Conservation (phyloP, 2,329 filamentous ascomycete genomes). For the Exophiala calicioides region DNA sequence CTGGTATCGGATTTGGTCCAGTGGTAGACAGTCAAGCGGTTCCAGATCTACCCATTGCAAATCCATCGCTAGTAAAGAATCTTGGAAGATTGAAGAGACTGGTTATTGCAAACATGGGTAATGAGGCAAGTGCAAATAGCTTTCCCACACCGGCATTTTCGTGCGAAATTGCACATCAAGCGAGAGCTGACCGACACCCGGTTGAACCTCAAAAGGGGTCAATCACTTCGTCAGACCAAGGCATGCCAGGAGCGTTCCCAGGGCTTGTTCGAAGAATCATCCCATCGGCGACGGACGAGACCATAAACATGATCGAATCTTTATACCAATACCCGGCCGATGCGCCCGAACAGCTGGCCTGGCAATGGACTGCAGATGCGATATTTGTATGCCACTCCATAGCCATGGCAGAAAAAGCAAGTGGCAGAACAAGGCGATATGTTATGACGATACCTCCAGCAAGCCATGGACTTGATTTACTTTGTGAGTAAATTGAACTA, state of each 20-base stretch:
- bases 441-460: constrained; percentile 22
- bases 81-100: constrained; percentile 3
- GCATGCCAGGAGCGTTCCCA: constrained; percentile 20
- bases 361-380: constrained; percentile 20
- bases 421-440: constrained; percentile 14
- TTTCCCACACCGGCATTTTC: background rate
- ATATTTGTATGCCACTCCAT: constrained; percentile 22
- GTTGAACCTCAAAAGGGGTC: background rate
- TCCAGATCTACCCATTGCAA: constrained; percentile 6
- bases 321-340: constrained; percentile 18
- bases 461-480: constrained; percentile 16
- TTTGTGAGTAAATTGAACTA: too few relatives aligned
- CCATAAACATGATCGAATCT: constrained; percentile 11
- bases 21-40: constrained; percentile 21
- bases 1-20: constrained; percentile 14
- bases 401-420: constrained; percentile 12
- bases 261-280: constrained; percentile 14
- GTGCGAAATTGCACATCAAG: too few relatives aligned
- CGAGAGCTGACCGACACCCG: too few relatives aligned
- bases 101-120: constrained; percentile 11
- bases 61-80: background rate
- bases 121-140: constrained; percentile 3
- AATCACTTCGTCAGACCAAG: background rate
- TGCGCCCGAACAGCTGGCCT: constrained; percentile 14
- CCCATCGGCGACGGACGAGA: constrained; percentile 11